Base-by-base conservation (phyloP, 306 rosid species). In the Gastrolobium bilobum region DNA sequence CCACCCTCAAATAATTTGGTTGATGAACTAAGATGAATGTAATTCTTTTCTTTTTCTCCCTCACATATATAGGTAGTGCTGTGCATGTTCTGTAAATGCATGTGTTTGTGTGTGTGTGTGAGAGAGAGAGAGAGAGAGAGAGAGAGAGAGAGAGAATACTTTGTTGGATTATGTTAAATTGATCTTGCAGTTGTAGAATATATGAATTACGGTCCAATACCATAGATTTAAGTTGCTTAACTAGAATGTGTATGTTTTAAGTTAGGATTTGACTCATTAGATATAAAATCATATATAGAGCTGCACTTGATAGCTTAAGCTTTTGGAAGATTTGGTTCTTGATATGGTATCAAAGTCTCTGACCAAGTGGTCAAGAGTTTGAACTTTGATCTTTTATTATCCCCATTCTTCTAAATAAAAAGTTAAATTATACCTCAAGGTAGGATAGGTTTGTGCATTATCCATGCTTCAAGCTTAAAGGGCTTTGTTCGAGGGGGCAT, bases 161-260 rank as follows among this genome's bases (percentile, higher is more conserved):
- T 58, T 6, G 39, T 31, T 39, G 6, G n/a, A 40, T 68, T 14
- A 40, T 82, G 29, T 59, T 46, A 64, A 82, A 50, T 42, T 68
- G 78, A 60, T 76, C 44, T 82, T 82, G 42, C 30, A 50, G 35
- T 82, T 82, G 51, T 14, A 50, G 35, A 47, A 65, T 48, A 61
- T 52, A 10, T 42, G 63, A 61, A 48, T 56, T 81, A 29, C 39
- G 4, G 61, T 66, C 35, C 46, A 56, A 13, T 64, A 56, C 43
- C 61, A 65, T 37, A 81, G 1, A 35, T 8, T 64, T 63, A 13
- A 53, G 76, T 66, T 57, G 31, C 33, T 56, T 6, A 38, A 44
- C 33, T 73, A 33, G 34, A 74, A 34, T n/a, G 7, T 54, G 14
- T 35, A 31, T 54, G 47, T 35, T 66, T 77, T 77, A 46, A 10